A percentile compares a stretch with the other conserved stretches of the same genome.
phyloP scores from a whole-genome alignment of 2,329 filamentous ascomycete species.

The Aaosphaeria arxii region DNA sequence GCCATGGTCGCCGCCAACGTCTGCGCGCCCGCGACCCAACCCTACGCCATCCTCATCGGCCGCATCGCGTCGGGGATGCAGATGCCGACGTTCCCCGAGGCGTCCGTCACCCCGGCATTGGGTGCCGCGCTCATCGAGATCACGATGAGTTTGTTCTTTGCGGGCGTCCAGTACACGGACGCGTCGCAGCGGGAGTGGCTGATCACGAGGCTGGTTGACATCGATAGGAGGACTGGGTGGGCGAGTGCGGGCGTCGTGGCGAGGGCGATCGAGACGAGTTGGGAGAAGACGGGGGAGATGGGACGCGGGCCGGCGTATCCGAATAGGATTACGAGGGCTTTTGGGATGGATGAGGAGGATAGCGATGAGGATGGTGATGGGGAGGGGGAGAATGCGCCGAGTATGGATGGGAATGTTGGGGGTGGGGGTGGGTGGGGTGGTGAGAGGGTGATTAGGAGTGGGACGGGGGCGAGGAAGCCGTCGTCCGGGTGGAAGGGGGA shows the following conservation, averaged over 20 bases:
- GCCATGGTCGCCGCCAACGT: conserved; percentile 83
- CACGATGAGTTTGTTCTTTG: conserved; percentile 80
- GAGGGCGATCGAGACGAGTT: conserved; percentile 77
- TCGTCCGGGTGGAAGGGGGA: background rate
- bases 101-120: conserved; percentile 70
- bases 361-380: conserved; percentile 7
- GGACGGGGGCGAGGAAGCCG: background rate
- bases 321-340: conserved; percentile 13
- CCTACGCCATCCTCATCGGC: conserved; percentile 71
- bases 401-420: background rate
- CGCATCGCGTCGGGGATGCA: conserved; percentile 72
- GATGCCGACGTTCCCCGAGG: conserved; percentile 32
- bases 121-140: conserved; percentile 81
- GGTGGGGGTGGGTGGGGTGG: background rate
- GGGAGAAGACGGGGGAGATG: conserved; percentile 71
- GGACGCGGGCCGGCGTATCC: conserved; percentile 73
- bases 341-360: conserved; percentile 22
- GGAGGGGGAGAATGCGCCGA: conserved; percentile 2
- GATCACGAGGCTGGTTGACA: conserved; percentile 69
- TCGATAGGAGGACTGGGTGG: conserved; percentile 82
- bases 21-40: conserved; percentile 68
- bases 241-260: conserved; percentile 79
- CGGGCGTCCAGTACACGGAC: conserved; percentile 75
- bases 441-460: background rate
- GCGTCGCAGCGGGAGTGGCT: conserved; percentile 73